Evolutionary conservation across 208 protist species (phyloP), one percentile per base, ranked within the genome.

Genomic region (Willaertia magna): DNA sequence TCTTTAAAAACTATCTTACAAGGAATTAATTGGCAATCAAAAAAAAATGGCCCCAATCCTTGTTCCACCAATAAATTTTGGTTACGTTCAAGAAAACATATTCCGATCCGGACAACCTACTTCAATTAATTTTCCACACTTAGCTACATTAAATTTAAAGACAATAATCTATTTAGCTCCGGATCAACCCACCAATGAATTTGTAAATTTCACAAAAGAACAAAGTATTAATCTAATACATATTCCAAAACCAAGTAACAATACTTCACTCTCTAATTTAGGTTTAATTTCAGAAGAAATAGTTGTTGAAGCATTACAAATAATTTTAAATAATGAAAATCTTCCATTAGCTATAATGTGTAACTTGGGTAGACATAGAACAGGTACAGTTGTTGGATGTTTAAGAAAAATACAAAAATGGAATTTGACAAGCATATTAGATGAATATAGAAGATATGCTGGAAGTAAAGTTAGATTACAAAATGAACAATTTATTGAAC

Each of bases 401-500:
- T 89, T 99, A 34, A 92, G 98, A 59, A 99, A 98, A 90, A 79
- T 99, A 43, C 97, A 99, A 86, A 82, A 95, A 4, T 99, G 98
- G 97, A 98, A 96, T 88, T 89, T 99, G n/a, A 97, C 97, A 6
- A 95, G 93, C 39, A 99, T 98, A 55, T 91, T 99, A 20, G 97
- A 98, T 89, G 61, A 79, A 40, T 85, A 79, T 39, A 51, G 61
- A 40, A 85, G 74, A 55, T 55, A 89, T 82, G 88, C 88, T 14
- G 86, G 51, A 34, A 39, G 93, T 79, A 94, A 93, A 87, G 96
- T 94, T 42, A 92, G 96, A 12, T 89, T 97, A 0, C 93, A 98
- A 74, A 98, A 99, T 89, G 98, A 99, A 90, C 97, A 99, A 91
- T 99, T 99, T 89, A 99, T 99, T 84, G 97, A 99, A 90, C 91